These are phyloP conservation scores for Mycena metata DNA, from an alignment of 768 basidiomycete species.

Conservation along the genomic window DNA sequence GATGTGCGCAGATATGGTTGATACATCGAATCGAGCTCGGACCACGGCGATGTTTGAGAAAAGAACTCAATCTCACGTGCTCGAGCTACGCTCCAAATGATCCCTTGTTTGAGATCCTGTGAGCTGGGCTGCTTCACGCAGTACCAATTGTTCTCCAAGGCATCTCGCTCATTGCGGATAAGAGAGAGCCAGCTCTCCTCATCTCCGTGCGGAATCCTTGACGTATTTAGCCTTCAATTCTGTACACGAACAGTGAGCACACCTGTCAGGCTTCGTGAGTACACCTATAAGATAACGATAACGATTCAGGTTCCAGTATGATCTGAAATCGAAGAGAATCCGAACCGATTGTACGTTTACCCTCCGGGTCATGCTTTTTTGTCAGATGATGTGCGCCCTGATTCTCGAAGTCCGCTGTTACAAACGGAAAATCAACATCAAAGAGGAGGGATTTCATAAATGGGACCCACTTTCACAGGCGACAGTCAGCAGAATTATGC, in stretches of 20 bases:
- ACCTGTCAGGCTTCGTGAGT: slow-evolving; percentile 81
- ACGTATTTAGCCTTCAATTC: background rate
- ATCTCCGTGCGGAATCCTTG: slow-evolving; percentile 64
- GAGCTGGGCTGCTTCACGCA: slow-evolving; percentile 70
- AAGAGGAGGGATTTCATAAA: too few species aligned
- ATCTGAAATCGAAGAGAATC: slow-evolving; percentile 40
- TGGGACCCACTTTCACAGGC: slow-evolving; percentile 79
- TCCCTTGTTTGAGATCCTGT: slow-evolving; percentile 60
- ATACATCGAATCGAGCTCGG: slow-evolving; percentile 61
- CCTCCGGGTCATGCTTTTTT: slow-evolving; percentile 69
- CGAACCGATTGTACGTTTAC: slow-evolving; percentile 82
- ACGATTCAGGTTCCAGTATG: background rate
- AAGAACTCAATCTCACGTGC: slow-evolving; percentile 71
- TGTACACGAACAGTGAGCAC: background rate
- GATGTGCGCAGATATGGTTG: slow-evolving; percentile 68
- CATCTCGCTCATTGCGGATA: slow-evolving; percentile 66
- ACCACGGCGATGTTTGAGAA: slow-evolving; percentile 64
- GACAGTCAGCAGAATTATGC: slow-evolving; percentile 69
- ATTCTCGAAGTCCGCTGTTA: slow-evolving; percentile 83
- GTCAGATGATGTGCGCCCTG: slow-evolving; percentile 79
- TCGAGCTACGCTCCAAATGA: slow-evolving; percentile 76
- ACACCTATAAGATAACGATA: slow-evolving; percentile 70
- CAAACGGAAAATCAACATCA: background rate
- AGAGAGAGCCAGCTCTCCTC: slow-evolving; percentile 62
- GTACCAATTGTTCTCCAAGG: slow-evolving; percentile 71